Evolutionary conservation across 148 eudicot genomes (phyloP), one percentile per base, ranked within the genome.

Genomic region (Arbutus unedo): DNA sequence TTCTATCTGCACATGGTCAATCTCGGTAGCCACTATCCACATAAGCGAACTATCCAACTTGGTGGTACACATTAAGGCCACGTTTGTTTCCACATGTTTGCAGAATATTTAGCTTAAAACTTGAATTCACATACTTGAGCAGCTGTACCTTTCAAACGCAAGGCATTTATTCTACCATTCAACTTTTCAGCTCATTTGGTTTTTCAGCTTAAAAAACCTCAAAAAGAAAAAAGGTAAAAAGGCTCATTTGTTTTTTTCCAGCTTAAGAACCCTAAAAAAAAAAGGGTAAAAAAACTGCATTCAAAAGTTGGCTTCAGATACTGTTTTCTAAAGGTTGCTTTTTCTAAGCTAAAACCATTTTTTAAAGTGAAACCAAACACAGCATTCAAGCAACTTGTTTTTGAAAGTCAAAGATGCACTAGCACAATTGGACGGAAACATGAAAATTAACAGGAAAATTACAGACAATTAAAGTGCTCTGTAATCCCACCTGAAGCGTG

Each of bases 401-500:
- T 25, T 31, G 45, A 23, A 21, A 66, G 3, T 80, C 62, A 18
- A 10, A 79, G 18, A 9, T 41, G 71, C 23, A 41, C 51, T 19
- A 14, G 43, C 67, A 71, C 49, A 68, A 38, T 11, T 51, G 13
- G 77, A 81, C 10, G 10, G 48, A 31, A 68, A 66, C 47, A 54
- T 31, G 45, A 48, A 68, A 70, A 15, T 0, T 5, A 13, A 21
- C 0, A 7, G 13, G 19, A 49, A 25, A 25, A 18, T 50, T 10
- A 64, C 0, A n/a, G 54, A 81, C 0, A 19, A 51, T 19, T 1
- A 21, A 54, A 53, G 73, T 50, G 73, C 15, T 78, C 15, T 67
- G 64, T 51, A 81, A 73, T 51, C 85, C 67, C 56, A 96, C 98
- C 99, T 94, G 97, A 87, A 96, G 95, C 16, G 70, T 80, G 87